Evolutionary conservation across 805 yeast species (phyloP).

Genomic region (Saturnispora zaruensis): DNA sequence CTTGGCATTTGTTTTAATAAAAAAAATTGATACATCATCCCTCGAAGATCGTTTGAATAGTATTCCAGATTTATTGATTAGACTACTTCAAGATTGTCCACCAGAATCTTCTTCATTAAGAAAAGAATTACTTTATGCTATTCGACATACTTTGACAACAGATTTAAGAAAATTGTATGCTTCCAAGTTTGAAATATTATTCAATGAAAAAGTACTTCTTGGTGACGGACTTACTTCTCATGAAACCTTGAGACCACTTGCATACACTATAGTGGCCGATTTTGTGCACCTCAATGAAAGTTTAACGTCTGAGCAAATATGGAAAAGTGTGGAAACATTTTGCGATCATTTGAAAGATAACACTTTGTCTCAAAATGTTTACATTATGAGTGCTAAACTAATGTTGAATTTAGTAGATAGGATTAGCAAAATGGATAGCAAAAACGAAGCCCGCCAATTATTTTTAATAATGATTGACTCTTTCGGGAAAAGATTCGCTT

Average conservation of each 20-base stretch:
- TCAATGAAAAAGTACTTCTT: slow-evolving; percentile 78
- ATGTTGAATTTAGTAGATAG: slow-evolving; percentile 82
- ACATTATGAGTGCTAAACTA: slow-evolving; percentile 92
- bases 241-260: slow-evolving; percentile 85
- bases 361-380: slow-evolving; percentile 78
- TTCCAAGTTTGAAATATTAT: slow-evolving; percentile 75
- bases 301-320: slow-evolving; percentile 70
- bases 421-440: slow-evolving; percentile 71
- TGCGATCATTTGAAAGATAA: slow-evolving; percentile 75
- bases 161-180: slow-evolving; percentile 75
- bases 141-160: slow-evolving; percentile 89
- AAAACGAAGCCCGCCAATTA: slow-evolving; percentile 74
- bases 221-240: slow-evolving; percentile 90
- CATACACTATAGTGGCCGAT: slow-evolving; percentile 93
- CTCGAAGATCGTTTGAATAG: slow-evolving; percentile 48
- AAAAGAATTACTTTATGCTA: slow-evolving; percentile 87
- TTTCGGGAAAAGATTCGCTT: slow-evolving; percentile 71
- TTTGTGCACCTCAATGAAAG: slow-evolving; percentile 87
- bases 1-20: slow-evolving; percentile 80
- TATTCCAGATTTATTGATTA: slow-evolving; percentile 80
- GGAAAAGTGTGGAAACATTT: slow-evolving; percentile 79
- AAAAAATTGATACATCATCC: slow-evolving; percentile 69
- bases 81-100: slow-evolving; percentile 91
- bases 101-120: slow-evolving; percentile 85
- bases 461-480: slow-evolving; percentile 82